phyloP scores from a whole-genome alignment of 2,329 filamentous ascomycete genomes.

The Fusarium sp. region DNA sequence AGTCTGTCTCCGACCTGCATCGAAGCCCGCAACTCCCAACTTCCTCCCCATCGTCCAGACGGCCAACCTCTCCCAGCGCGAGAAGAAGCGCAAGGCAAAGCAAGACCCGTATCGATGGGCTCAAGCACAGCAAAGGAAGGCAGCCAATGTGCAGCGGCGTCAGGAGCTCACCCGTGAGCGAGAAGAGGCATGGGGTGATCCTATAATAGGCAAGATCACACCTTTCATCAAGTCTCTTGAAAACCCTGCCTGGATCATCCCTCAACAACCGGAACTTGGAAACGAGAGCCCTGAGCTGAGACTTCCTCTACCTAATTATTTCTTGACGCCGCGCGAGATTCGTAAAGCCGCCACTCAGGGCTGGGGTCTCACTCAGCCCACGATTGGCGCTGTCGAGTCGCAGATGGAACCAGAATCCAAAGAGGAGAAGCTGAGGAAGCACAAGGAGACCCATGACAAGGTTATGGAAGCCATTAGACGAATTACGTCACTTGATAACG shows the following conservation, averaged over 20 bases:
- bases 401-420: slow-evolving; percentile 58
- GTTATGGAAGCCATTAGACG: slow-evolving; percentile 81
- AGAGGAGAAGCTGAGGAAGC: slow-evolving; percentile 55
- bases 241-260: slow-evolving; percentile 63
- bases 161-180: slow-evolving; percentile 75
- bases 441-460: slow-evolving; percentile 70
- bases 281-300: too few relatives aligned
- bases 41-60: slow-evolving; percentile 72
- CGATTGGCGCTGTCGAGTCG: slow-evolving; percentile 53
- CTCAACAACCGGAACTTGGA: too few relatives aligned
- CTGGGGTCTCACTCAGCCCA: slow-evolving; percentile 73
- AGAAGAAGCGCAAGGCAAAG: slow-evolving; percentile 74
- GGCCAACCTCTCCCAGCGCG: slow-evolving; percentile 71
- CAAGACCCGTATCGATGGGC: slow-evolving; percentile 86
- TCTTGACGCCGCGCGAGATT: slow-evolving; percentile 75
- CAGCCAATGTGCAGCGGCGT: slow-evolving; percentile 82
- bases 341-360: slow-evolving; percentile 74
- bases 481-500: slow-evolving; percentile 82
- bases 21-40: slow-evolving; percentile 60
- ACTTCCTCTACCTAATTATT: slow-evolving; percentile 75
- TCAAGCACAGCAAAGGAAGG: slow-evolving; percentile 85
- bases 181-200: slow-evolving; percentile 76
- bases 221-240: slow-evolving; percentile 88
- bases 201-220: slow-evolving; percentile 81
- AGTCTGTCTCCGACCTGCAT: slow-evolving; percentile 72